Evolutionary conservation across 1,284 basidiomycete genomes (phyloP).

Genomic region (Boletus subluridellus): DNA sequence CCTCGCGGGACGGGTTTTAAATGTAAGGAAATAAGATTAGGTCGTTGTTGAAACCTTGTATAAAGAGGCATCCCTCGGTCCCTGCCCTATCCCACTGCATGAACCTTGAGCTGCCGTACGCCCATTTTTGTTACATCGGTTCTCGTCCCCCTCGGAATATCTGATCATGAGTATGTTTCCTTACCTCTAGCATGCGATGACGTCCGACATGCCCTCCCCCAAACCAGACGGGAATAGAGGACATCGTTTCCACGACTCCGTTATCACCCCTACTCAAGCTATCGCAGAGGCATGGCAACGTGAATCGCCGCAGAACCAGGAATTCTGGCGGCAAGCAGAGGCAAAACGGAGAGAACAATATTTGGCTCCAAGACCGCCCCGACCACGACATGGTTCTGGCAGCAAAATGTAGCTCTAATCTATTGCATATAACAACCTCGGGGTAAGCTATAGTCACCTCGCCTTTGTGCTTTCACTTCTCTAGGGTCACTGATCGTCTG

Average conservation of each 20-base stretch:
- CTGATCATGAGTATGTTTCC: constrained; percentile 32
- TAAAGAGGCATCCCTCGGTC: constrained; percentile 31
- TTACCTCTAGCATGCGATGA: constrained; percentile 41
- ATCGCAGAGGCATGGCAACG: constrained; percentile 65
- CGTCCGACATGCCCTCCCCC: constrained; percentile 38
- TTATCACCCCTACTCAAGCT: constrained; percentile 51
- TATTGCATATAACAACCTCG: constrained; percentile 12
- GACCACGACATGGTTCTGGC: constrained; percentile 34
- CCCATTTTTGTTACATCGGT: constrained; percentile 32
- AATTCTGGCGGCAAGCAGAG: constrained; percentile 56
- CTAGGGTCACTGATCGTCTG: constrained; percentile 7
- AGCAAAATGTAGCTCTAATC: constrained; percentile 44
- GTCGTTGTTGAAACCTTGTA: constrained; percentile 32
- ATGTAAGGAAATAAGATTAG: constrained; percentile 32
- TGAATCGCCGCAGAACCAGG: constrained; percentile 54
- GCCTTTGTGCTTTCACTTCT: background rate
- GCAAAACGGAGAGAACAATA: constrained; percentile 45
- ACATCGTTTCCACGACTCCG: constrained; percentile 32
- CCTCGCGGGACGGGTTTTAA: constrained; percentile 28
- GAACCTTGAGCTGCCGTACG: constrained; percentile 38
- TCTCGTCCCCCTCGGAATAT: constrained; percentile 15
- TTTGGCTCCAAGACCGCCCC: constrained; percentile 31
- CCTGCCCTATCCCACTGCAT: constrained; percentile 31
- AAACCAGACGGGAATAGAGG: constrained; percentile 38
- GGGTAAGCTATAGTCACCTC: constrained; percentile 8